Evolutionary conservation across 2,329 filamentous ascomycete species (phyloP), one percentile per base, ranked within the genome.

Genomic region (Colletotrichum neosansevieriae): DNA sequence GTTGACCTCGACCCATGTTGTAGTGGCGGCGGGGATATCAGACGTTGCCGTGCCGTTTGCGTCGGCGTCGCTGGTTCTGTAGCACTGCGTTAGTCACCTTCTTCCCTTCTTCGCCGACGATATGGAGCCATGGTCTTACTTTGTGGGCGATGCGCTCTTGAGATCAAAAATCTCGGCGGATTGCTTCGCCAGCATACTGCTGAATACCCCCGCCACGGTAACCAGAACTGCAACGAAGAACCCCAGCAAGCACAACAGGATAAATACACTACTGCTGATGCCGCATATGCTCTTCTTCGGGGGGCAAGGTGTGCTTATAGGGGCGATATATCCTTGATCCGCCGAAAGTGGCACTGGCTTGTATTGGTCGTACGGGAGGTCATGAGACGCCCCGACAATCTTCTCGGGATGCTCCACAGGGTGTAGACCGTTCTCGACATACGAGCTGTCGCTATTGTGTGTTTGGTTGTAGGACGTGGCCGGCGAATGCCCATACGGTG

Each of bases 391-490:
- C 17, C 32, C 36, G 2, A 58, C 44, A 2, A 67, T 63, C 44
- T 63, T 67, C 13, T 67, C 51, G n/a, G 51, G 44, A 1, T 49
- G 24, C 15, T 63, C 51, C 6, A 67, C 50, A 9, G 64, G 64
- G 3, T 67, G 64, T 7, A 63, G 51, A 3, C 64, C 64, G 6
- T 57, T 67, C 12, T 67, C 64, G 10, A 62, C 50, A 24, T 50
- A 62, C 5, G 50, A 34, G 4, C 29, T 21, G 12, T 67, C 50
- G 19, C 34, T 32, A 17, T 12, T 9, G 15, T 42, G 24, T 3
- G 49, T 24, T 19, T 53, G 62, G 38, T 24, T 47, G 56, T 51
- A 51, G 42, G 17, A 32, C 2, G 12, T 13, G 19, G 10, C 32
- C 19, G 32, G 32, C 19, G 45, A 51, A 4, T 40, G 44, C 42